A percentile compares a stretch with the other conserved stretches of the same genome.
These are phyloP conservation scores for Cyanidioschyzon merolae DNA, from an alignment of 23 red algal species.

Conservation along the genomic window DNA sequence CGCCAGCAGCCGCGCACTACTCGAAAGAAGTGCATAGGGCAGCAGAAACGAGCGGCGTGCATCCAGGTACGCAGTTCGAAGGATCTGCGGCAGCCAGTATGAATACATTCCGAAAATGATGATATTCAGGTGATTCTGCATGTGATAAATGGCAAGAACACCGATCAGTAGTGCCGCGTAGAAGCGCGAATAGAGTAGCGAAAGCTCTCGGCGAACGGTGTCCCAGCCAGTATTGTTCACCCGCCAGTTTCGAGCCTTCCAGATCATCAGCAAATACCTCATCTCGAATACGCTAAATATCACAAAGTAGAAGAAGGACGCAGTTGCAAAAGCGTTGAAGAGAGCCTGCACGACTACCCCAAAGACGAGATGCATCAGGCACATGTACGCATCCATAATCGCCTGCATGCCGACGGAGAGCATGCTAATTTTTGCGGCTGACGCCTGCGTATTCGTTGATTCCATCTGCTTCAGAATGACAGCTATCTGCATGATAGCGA, in stretches of 20 bases:
- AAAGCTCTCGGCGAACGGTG: conserved; percentile 71
- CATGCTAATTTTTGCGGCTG: conserved; percentile 44
- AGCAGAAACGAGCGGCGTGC: conserved; percentile 48
- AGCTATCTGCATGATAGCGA: conserved; percentile 58
- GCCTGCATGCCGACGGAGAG: conserved; percentile 78
- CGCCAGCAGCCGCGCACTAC: conserved; percentile 39
- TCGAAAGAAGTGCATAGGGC: conserved; percentile 47
- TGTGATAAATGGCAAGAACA: conserved; percentile 57
- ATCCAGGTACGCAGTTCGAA: conserved; percentile 48
- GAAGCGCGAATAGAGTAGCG: conserved; percentile 72
- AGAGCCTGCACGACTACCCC: conserved; percentile 59
- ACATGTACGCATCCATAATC: conserved; percentile 71
- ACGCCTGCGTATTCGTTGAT: conserved; percentile 56
- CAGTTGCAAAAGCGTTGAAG: conserved; percentile 89
- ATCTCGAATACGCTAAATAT: conserved; percentile 77
- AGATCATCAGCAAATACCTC: conserved; percentile 81
- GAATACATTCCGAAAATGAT: conserved; percentile 60
- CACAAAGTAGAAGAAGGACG: conserved; percentile 88
- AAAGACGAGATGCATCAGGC: conserved; percentile 60
- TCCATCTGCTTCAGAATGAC: conserved; percentile 80
- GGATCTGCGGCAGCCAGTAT: conserved; percentile 82
- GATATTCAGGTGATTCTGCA: conserved; percentile 60
- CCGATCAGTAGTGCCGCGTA: conserved; percentile 71
- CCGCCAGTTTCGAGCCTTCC: conserved; percentile 56
- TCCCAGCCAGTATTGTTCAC: conserved; percentile 55